phyloP scores from a whole-genome alignment of 345 rosid species.

The Diplotaxis tenuifolia region DNA sequence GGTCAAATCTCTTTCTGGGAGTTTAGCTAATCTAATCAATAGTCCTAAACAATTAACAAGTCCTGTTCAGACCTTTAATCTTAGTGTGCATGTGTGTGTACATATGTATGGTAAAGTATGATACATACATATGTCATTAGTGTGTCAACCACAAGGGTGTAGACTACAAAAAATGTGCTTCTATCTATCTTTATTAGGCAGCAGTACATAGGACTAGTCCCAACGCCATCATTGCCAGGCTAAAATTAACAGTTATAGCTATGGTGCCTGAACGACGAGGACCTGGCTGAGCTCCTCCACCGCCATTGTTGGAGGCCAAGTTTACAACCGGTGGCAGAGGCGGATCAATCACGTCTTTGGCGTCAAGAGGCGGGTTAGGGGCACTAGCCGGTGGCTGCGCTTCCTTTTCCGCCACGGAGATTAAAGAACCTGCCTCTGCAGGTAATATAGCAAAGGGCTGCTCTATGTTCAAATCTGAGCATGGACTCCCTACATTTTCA shows the following conservation, averaged over 20 bases:
- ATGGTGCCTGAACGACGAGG: conserved; percentile 33
- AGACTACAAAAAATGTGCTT: not conserved
- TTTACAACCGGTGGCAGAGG: conserved; percentile 68
- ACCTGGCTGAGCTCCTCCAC: conserved; percentile 17
- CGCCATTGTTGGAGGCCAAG: not conserved
- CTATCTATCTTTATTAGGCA: conserved; percentile 10
- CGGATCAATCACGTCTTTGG: conserved; percentile 63
- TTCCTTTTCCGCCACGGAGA: conserved; percentile 18
- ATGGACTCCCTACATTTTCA: conserved; percentile 58
- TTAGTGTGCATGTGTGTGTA: conserved; percentile 7
- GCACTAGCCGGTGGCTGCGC: conserved; percentile 40
- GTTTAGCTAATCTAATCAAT: conserved; percentile 1
- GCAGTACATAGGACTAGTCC: conserved; percentile 21
- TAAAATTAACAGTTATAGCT: conserved; percentile 33
- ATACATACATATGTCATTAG: not conserved
- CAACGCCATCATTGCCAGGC: conserved; percentile 40
- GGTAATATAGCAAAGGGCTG: conserved; percentile 47
- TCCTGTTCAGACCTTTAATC: not conserved
- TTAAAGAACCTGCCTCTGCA: conserved; percentile 45
- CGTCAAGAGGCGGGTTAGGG: conserved; percentile 49
- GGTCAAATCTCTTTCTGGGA: not conserved
- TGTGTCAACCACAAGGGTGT: not conserved
- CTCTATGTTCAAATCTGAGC: conserved; percentile 43
- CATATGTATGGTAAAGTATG: not conserved
- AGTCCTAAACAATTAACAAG: not conserved